phyloP scores from a whole-genome alignment of 805 yeast species.

The Saccharomycopsis amapae region DNA sequence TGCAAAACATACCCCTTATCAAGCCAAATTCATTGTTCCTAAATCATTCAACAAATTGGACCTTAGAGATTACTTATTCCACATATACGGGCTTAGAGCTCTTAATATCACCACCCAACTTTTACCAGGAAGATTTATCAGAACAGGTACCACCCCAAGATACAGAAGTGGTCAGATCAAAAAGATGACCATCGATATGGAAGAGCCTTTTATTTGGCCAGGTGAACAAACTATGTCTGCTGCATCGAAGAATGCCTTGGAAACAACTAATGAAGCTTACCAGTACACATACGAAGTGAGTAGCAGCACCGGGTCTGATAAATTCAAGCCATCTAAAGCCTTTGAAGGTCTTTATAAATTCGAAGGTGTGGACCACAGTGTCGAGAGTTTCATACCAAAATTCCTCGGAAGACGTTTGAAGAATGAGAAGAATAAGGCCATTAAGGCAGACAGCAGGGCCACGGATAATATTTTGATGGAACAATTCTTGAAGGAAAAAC shows the following conservation, averaged over 20 bases:
- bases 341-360: conserved; percentile 61
- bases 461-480: conserved; percentile 33
- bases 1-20: conserved; percentile 96
- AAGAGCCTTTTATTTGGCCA: conserved; percentile 96
- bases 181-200: conserved; percentile 96
- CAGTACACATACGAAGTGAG: conserved; percentile 45
- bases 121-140: conserved; percentile 59
- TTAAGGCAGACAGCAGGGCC: conserved; percentile 23
- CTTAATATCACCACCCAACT: conserved; percentile 82
- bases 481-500: conserved; percentile 31
- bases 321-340: conserved; percentile 56
- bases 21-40: conserved; percentile 94
- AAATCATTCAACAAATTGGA: conserved; percentile 89
- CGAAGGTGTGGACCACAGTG: conserved; percentile 37
- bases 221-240: conserved; percentile 38
- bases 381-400: conserved; percentile 59
- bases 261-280: conserved; percentile 39
- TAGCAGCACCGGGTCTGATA: conserved; percentile 57
- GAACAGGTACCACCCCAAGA: conserved; percentile 53
- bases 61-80: conserved; percentile 86
- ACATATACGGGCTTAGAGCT: conserved; percentile 85
- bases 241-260: conserved; percentile 33
- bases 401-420: conserved; percentile 38
- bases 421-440: conserved; percentile 26
- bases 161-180: conserved; percentile 75